Base-by-base conservation (phyloP, 2,329 filamentous ascomycete genomes). In the Colletotrichum endophyticum region DNA sequence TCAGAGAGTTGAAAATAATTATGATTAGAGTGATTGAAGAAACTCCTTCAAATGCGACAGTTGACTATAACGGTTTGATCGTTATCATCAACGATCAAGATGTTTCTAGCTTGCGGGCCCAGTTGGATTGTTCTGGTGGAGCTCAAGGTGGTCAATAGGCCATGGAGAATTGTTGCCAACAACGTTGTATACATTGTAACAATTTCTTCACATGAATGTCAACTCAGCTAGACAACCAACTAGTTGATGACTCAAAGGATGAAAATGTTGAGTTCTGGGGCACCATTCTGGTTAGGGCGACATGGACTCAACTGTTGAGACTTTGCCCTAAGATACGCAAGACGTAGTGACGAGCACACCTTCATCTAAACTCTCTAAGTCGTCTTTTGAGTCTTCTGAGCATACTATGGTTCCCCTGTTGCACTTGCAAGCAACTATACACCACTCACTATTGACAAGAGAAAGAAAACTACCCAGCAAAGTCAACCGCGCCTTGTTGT, bases 171-270 rank as follows among this genome's bases (percentile, higher is more conserved):
- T 36, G 7, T 16, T 36, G 7, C 13, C 3, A 49, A 49, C 16
- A 22, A 22, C 11, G 15, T 22, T 22, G 44, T 49, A 3, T 49
- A 19, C 16, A 22, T 19, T 22, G 9, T 4, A 22, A 13, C 2
- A 53, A 11, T 2, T 22, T 2, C 6, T 19, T 12, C 9, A 9
- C 2, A 13, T 53, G 11, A 12, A 11, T 8, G 0, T 8, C 44
- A 8, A 53, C 44, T 4, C 16, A 22, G 6, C n/a, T 22, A 22
- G 2, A 22, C 44, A 53, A 13, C n/a, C 4, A 22, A 49, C 11
- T 16, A 49, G n/a, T 11, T 49, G 44, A 49, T 12, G 0, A 49
- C 44, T 49, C 19, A n/a, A 22, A 6, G 9, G 19, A 22, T 12
- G 44, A 6, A 6, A 6, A 13, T n/a, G 11, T 4, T 49, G 9